Conservation (phyloP, 805 yeast species). For the Scheffersomyces spartinae region DNA sequence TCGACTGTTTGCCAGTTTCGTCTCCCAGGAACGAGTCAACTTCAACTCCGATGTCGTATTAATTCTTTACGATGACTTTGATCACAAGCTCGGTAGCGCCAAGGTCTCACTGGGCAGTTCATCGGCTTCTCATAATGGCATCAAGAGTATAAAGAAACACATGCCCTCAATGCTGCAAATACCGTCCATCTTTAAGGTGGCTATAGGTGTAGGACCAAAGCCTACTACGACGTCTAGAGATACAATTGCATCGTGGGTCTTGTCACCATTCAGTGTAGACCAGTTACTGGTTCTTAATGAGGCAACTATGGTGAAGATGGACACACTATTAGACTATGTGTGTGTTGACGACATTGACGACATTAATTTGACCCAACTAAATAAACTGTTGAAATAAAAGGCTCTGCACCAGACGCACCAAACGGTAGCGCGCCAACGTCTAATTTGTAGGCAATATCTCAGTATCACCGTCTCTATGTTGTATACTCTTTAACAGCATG, state of each 20-base stretch:
- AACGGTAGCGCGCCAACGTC: no score
- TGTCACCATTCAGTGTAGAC: no score
- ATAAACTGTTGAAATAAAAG: no score
- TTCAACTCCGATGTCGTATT: constrained; percentile 8
- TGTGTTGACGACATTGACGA: no score
- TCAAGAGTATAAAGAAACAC: constrained; percentile 14
- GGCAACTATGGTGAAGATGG: no score
- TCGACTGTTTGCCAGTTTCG: constrained; percentile 14
- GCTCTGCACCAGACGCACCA: no score
- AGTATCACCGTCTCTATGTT: no score
- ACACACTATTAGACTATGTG: no score
- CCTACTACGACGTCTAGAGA: constrained; percentile 22
- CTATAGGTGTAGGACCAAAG: constrained; percentile 32
- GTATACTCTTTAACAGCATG: no score
- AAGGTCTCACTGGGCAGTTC: constrained; percentile 17
- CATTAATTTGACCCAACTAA: no score
- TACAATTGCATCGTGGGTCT: constrained; percentile 30
- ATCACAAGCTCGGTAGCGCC: constrained; percentile 17
- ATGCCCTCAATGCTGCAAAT: constrained; percentile 1
- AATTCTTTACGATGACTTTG: constrained; percentile 29
- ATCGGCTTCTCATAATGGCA: constrained; percentile 30
- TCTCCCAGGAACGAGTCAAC: constrained; percentile 9
- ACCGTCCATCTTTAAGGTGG: constrained; percentile 23
- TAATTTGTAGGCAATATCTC: no score
- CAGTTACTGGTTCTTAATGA: no score